These are phyloP conservation scores for Clavariopsis aquatica DNA, from an alignment of 495 filamentous ascomycete species.

Conservation along the genomic window DNA sequence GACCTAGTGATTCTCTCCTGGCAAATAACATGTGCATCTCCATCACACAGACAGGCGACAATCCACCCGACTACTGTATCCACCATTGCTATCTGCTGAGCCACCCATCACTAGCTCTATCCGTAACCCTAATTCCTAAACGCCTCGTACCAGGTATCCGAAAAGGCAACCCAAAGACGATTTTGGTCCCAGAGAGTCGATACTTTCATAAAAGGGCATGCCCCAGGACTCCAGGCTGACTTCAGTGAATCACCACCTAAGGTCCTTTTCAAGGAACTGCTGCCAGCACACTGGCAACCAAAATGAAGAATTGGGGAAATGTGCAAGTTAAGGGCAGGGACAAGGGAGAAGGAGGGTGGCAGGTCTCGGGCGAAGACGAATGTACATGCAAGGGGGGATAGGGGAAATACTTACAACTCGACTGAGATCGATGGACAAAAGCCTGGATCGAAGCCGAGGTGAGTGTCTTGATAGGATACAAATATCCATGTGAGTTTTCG, in stretches of 20 bases:
- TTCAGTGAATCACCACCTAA: background rate
- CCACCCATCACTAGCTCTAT: background rate
- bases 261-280: background rate
- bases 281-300: background rate
- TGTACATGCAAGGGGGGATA: background rate
- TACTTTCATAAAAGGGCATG: background rate
- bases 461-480: background rate
- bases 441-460: background rate
- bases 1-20: background rate
- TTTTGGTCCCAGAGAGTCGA: background rate
- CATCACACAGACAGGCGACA: background rate
- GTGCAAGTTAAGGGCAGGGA: background rate
- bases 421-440: background rate
- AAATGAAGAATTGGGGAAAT: no score
- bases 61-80: background rate
- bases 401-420: slow-evolving; percentile 16
- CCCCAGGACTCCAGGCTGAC: background rate
- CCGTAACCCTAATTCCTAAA: background rate
- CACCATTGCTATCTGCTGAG: background rate
- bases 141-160: background rate
- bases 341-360: background rate
- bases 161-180: background rate
- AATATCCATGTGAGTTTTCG: background rate
- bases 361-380: background rate
- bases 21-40: background rate